Conservation (phyloP, 148 eudicot species). For the Rhododendron mucronatum region DNA sequence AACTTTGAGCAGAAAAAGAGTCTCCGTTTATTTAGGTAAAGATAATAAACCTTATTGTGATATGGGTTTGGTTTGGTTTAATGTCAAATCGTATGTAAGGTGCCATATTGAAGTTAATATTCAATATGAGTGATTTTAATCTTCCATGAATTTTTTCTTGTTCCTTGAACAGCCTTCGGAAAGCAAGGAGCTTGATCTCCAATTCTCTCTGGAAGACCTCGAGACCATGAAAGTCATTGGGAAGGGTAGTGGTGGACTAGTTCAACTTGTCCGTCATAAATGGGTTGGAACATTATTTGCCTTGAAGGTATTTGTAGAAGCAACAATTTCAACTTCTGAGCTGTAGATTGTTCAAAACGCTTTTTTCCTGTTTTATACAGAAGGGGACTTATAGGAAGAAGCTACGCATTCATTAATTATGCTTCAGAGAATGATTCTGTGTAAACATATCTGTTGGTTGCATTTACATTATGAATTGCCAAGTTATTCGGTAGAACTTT, state of each 20-base stretch:
- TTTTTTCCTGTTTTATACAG: background rate
- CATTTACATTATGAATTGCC: background rate
- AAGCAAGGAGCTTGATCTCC: conserved; percentile 72
- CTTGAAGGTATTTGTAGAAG: conserved; percentile 58
- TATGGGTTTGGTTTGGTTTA: background rate
- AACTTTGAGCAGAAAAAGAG: background rate
- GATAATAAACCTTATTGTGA: background rate
- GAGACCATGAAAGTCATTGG: conserved; percentile 97
- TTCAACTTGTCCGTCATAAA: conserved; percentile 97
- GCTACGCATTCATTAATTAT: too few relatives aligned
- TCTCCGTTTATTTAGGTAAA: background rate
- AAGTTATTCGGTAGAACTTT: background rate
- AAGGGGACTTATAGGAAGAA: background rate
- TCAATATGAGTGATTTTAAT: background rate
- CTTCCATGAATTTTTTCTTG: conserved; percentile 3
- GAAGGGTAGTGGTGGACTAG: conserved; percentile 96
- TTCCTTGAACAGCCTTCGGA: conserved; percentile 55
- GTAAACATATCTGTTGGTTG: background rate
- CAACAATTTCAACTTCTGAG: background rate
- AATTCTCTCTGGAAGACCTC: conserved; percentile 87
- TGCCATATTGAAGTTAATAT: background rate
- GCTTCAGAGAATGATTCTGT: background rate
- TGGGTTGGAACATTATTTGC: conserved; percentile 92
- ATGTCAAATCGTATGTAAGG: too few relatives aligned
- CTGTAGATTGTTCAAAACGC: background rate